These are phyloP conservation scores for Candida boleticola DNA, from an alignment of 805 yeast species.

Conservation along the genomic window DNA sequence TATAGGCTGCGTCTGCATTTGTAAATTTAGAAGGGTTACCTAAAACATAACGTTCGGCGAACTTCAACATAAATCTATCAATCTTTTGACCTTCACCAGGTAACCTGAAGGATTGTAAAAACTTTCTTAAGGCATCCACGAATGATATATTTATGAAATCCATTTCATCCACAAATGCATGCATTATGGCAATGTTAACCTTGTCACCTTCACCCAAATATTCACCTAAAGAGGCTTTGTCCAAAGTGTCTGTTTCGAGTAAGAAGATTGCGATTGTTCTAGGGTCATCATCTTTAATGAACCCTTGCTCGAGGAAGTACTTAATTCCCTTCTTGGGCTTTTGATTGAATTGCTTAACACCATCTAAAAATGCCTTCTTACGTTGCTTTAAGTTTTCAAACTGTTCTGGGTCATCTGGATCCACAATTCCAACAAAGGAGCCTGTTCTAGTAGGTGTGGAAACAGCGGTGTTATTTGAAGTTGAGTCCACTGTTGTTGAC, in stretches of 20 bases:
- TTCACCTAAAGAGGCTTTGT: constrained; percentile 84
- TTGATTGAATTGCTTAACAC: constrained; percentile 74
- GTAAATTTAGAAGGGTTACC: constrained; percentile 89
- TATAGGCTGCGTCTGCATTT: constrained; percentile 92
- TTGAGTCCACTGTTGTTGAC: constrained; percentile 30
- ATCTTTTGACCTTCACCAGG: constrained; percentile 99
- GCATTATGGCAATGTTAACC: constrained; percentile 79
- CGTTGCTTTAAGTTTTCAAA: constrained; percentile 82
- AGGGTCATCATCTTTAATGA: constrained; percentile 62
- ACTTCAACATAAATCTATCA: constrained; percentile 93
- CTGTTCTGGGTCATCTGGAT: constrained; percentile 71
- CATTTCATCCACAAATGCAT: constrained; percentile 86
- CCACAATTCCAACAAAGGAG: constrained; percentile 22
- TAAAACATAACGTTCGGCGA: constrained; percentile 86
- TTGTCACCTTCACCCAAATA: constrained; percentile 87
- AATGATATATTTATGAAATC: constrained; percentile 68
- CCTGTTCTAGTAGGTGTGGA: constrained; percentile 18
- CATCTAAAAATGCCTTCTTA: constrained; percentile 78
- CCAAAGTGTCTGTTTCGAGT: constrained; percentile 68
- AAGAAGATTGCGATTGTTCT: constrained; percentile 72
- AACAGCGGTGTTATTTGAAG: constrained; percentile 11
- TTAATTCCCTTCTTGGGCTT: constrained; percentile 81
- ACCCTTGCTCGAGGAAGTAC: constrained; percentile 57
- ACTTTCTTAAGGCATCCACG: constrained; percentile 81
- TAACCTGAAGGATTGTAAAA: constrained; percentile 83